A percentile compares a stretch with the other conserved stretches of the same genome.
Evolutionary conservation across 495 filamentous ascomycete species (phyloP).

Genomic region (Hypoxylon lienhwacheense): DNA sequence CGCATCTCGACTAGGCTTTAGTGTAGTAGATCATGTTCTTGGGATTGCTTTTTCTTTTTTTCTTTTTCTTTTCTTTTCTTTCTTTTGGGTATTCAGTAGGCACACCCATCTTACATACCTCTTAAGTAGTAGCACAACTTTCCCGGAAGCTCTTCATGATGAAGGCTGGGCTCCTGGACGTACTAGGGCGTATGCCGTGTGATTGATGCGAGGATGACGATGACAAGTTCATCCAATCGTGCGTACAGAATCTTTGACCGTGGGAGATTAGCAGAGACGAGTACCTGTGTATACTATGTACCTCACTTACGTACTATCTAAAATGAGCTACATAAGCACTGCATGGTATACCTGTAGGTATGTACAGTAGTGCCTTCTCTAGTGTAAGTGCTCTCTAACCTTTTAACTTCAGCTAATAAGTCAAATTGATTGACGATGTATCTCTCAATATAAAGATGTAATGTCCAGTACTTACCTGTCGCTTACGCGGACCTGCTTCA

Average conservation of each 20-base stretch:
- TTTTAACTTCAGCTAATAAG: no score
- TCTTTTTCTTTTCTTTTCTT: no score
- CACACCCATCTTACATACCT: no score
- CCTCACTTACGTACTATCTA: no score
- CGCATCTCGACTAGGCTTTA: conserved; percentile 18
- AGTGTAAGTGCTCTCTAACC: no score
- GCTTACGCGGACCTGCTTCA: neutral
- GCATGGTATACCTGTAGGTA: no score
- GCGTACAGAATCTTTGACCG: conserved; percentile 12
- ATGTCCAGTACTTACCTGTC: neutral
- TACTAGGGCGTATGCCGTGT: conserved; percentile 30
- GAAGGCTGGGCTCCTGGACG: conserved; percentile 10
- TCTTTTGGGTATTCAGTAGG: no score
- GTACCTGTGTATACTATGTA: conserved; percentile 29
- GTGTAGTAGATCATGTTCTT: conserved; percentile 21
- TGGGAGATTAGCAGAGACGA: conserved; percentile 38
- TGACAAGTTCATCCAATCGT: conserved; percentile 29
- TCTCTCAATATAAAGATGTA: conserved; percentile 25
- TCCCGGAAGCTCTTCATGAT: conserved; percentile 5
- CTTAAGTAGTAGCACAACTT: conserved; percentile 15
- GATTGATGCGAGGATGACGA: conserved; percentile 35
- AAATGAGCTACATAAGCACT: no score
- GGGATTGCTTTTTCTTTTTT: conserved; percentile 35
- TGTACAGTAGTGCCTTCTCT: no score
- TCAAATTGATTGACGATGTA: no score